phyloP scores from a whole-genome alignment of 2,329 filamentous ascomycete genomes.

The Bipolaris victoriae region DNA sequence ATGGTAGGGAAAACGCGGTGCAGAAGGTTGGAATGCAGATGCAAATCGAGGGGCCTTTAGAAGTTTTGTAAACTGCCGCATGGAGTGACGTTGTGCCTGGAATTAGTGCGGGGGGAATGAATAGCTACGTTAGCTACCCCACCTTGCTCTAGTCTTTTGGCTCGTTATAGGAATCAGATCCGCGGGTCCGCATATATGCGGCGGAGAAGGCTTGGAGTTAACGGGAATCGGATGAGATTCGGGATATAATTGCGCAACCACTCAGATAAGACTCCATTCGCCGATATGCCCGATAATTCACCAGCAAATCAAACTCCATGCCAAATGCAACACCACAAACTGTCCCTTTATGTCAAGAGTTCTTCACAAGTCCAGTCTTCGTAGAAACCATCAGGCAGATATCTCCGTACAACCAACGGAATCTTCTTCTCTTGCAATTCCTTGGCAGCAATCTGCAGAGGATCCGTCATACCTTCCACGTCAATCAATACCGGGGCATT shows the following conservation, averaged over 20 bases:
- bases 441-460: constrained; percentile 95
- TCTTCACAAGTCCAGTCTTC: constrained; percentile 99
- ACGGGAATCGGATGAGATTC: constrained; percentile 44
- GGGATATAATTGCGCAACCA: constrained; percentile 36
- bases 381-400: constrained; percentile 97
- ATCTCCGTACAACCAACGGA: constrained; percentile 89
- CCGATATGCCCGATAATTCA: constrained; percentile 40
- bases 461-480: constrained; percentile 96
- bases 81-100: constrained; percentile 41
- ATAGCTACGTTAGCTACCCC: constrained; percentile 38
- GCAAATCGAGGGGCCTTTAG: constrained; percentile 21
- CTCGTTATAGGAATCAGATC: constrained; percentile 34
- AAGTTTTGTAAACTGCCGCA: constrained; percentile 34
- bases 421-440: constrained; percentile 99
- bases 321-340: constrained; percentile 40
- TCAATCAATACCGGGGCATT: constrained; percentile 97
- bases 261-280: constrained; percentile 41
- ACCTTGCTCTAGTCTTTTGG: constrained; percentile 38
- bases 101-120: constrained; percentile 39
- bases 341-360: constrained; percentile 61
- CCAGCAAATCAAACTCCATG: constrained; percentile 40
- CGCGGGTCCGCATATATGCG: constrained; percentile 40
- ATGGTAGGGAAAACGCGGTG: constrained; percentile 19
- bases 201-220: constrained; percentile 34
- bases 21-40: constrained; percentile 17